Evolutionary conservation across 257 asterid genomes (phyloP).

Genomic region (Solanum pinnatisectum): DNA sequence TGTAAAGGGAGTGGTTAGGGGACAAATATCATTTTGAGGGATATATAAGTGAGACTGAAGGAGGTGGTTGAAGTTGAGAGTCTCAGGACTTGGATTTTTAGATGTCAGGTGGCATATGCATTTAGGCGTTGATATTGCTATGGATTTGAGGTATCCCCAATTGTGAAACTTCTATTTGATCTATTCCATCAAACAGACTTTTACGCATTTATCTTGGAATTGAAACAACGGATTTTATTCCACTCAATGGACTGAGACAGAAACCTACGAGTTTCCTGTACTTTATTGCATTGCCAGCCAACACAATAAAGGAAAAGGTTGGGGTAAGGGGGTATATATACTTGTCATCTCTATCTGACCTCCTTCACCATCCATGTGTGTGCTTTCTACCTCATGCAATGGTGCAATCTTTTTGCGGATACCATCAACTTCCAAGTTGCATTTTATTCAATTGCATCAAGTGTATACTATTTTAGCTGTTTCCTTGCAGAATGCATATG

Average conservation of each 20-base stretch:
- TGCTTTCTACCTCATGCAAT: neutral
- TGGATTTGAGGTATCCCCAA: neutral
- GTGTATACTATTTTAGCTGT: neutral
- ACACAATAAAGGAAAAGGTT: neutral
- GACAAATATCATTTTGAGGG: neutral
- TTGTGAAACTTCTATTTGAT: neutral
- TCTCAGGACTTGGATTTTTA: neutral
- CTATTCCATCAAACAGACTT: neutral
- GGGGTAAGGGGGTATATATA: neutral
- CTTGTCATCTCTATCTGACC: neutral
- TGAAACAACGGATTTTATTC: neutral
- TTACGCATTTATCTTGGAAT: neutral
- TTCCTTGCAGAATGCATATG: slow-evolving; percentile 41
- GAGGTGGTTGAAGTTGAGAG: neutral
- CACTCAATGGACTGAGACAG: neutral
- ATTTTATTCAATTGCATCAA: neutral
- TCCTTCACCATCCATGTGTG: neutral
- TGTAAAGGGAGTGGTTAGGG: neutral
- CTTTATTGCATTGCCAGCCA: neutral
- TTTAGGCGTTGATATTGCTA: neutral
- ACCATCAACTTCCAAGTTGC: neutral
- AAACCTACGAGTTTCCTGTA: neutral
- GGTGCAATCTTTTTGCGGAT: neutral
- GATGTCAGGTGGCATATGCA: neutral
- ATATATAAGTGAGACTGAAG: neutral